Evolutionary conservation across 225 moss, liverwort and hornwort genomes (phyloP), one percentile per base, ranked within the genome.

Genomic region (Marchantia polymorpha): DNA sequence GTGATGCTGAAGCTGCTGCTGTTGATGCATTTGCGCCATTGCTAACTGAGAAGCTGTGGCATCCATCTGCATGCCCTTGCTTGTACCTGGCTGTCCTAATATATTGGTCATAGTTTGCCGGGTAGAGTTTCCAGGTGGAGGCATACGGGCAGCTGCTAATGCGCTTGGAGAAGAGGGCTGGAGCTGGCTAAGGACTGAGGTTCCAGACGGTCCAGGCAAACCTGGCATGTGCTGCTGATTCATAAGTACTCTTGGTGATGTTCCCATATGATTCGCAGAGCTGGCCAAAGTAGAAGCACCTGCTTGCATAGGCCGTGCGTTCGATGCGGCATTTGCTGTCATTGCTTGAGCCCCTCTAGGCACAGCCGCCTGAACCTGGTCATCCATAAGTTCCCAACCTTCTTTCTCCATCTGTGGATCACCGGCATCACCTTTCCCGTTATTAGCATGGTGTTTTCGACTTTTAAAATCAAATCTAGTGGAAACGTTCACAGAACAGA

Each of bases 281-380:
- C 89, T 92, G 64, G 95, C 91, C 79, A 99, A 86, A 69, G 95
- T 92, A 68, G 95, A 91, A 73, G 99, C 99, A 69, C 99, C 99
- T 56, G 99, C 99, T 82, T 93, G 95, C 91, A 99, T 94, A 8
- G 93, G 95, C 64, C 99, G 92, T 61, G 99, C 99, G 89, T 87
- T 99, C 55, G 92, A 92, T 59, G 99, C 99, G 73, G 95, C 95
- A 86, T 88, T 95, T 26, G 90, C 91, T 46, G 90, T 91, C 77
- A 94, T 91, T 52, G 94, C 92, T 65, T 85, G 80, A 83, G 73
- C 75, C 59, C 91, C 92, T 50, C 92, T 89, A 76, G 91, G 90
- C 73, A 90, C 80, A 53, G 89, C 82, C 80, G 90, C 91, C 86
- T 93, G 95, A 76, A 99, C 93, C 69, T 93, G 91, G 73, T 99